phyloP scores from a whole-genome alignment of 139 green algal species.

The Tetradesmus obliquus region DNA sequence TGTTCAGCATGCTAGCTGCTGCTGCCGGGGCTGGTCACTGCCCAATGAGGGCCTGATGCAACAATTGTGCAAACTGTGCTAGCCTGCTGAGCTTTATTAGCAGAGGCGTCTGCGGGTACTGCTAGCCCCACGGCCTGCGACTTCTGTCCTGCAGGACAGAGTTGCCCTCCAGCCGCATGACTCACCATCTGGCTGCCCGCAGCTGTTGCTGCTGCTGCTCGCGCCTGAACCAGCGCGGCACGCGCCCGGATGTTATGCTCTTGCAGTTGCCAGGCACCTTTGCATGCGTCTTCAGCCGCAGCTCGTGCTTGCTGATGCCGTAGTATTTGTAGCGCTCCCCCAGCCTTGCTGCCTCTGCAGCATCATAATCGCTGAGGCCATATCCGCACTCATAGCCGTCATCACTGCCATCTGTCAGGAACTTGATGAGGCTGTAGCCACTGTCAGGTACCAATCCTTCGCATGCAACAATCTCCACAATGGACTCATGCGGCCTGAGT shows the following conservation, averaged over 20 bases:
- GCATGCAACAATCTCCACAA: not conserved
- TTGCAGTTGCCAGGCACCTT: not conserved
- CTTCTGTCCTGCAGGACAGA: not conserved
- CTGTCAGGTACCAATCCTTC: not conserved
- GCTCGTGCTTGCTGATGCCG: not conserved
- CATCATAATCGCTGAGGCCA: constrained; percentile 1
- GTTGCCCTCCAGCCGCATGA: not conserved
- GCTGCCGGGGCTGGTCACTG: not conserved
- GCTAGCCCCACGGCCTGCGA: not conserved
- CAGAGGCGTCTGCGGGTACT: too few relatives aligned
- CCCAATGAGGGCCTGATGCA: not conserved
- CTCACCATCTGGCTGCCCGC: not conserved
- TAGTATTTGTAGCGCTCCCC: not conserved
- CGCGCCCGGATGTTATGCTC: not conserved
- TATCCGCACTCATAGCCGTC: not conserved
- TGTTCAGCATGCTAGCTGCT: not conserved
- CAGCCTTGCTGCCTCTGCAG: not conserved
- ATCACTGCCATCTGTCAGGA: constrained; percentile 1
- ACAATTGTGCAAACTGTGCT: too few relatives aligned
- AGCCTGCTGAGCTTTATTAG: too few relatives aligned
- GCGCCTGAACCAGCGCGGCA: not conserved
- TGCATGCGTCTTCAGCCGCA: not conserved
- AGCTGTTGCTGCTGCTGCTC: not conserved
- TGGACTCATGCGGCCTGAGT: not conserved
- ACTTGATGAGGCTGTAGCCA: not conserved